A percentile compares a stretch with the other conserved stretches of the same genome.
Conservation (phyloP, 202 grass and related monocot genomes). For the Eragrostis tef region DNA sequence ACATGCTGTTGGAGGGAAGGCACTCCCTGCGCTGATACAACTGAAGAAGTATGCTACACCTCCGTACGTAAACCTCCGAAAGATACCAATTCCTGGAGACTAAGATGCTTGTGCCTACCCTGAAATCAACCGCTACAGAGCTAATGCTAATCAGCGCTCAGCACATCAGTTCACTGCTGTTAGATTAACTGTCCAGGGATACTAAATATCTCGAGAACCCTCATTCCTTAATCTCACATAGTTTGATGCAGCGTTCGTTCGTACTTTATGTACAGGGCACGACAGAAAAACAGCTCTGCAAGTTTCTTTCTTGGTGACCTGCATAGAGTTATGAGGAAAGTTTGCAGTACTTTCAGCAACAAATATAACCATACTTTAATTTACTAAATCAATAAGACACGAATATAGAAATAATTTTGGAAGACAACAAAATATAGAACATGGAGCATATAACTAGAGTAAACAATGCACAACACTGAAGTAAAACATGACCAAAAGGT, state of each 20-base stretch:
- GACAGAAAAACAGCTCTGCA: not conserved
- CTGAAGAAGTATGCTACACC: constrained; percentile 1
- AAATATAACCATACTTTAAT: not conserved
- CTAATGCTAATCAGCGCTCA: constrained; percentile 26
- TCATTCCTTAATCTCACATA: constrained; percentile 28
- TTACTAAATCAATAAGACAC: not conserved
- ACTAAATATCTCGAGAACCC: constrained; percentile 9
- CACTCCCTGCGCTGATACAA: constrained; percentile 31
- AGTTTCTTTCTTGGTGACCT: constrained; percentile 35
- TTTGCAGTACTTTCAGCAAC: constrained; percentile 1
- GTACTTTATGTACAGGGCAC: constrained; percentile 20
- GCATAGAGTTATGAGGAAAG: constrained; percentile 37
- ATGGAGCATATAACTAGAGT: not conserved
- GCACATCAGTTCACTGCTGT: constrained; percentile 32
- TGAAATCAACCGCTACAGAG: constrained; percentile 11
- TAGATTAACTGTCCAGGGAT: constrained; percentile 18
- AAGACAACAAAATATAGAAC: constrained; percentile 6
- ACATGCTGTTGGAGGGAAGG: not conserved
- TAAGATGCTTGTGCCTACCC: constrained; percentile 16
- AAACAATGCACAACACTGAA: not conserved
- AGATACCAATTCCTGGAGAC: constrained; percentile 14
- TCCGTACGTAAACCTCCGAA: not conserved
- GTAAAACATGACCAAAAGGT: not conserved
- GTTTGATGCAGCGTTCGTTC: not conserved
- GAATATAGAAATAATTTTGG: not conserved